Percentiles rank a stretch among this genome's conserved stretches.
phyloP scores from a whole-genome alignment of 2,329 filamentous ascomycete genomes.

The Fonsecaea erecta region DNA sequence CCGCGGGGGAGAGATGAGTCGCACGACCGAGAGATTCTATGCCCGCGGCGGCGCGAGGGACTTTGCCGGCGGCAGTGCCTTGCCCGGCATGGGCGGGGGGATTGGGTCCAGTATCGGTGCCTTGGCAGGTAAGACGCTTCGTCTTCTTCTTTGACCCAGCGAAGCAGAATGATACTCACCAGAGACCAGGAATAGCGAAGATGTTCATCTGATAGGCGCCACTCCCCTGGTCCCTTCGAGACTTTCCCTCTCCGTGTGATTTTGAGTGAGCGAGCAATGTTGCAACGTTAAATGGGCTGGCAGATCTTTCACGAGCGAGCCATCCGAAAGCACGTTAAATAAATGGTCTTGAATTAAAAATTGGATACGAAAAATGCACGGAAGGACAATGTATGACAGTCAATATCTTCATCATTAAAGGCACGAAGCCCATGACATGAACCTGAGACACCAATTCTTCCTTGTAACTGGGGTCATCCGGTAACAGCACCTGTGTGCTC shows the following conservation, averaged over 20 bases:
- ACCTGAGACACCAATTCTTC: not conserved
- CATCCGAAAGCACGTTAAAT: not conserved
- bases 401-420: not conserved
- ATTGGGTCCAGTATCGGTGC: slow-evolving; percentile 54
- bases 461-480: not conserved
- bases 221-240: not conserved
- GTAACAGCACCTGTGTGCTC: not conserved
- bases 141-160: slow-evolving; percentile 49
- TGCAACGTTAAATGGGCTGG: not conserved
- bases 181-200: not conserved
- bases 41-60: slow-evolving; percentile 42
- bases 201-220: not conserved
- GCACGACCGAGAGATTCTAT: slow-evolving; percentile 38
- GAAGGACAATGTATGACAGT: not conserved
- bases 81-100: slow-evolving; percentile 40
- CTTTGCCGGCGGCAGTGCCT: slow-evolving; percentile 35
- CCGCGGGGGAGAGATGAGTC: slow-evolving; percentile 43
- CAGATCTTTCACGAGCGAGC: not conserved
- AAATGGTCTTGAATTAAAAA: not conserved
- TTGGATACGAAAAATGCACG: not conserved
- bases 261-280: not conserved
- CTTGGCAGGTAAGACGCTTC: slow-evolving; percentile 53
- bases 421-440: not conserved
- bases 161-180: not conserved
- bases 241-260: not conserved